Base-by-base conservation (phyloP, 2,329 filamentous ascomycete genomes). In the Penicillium digitatum region DNA sequence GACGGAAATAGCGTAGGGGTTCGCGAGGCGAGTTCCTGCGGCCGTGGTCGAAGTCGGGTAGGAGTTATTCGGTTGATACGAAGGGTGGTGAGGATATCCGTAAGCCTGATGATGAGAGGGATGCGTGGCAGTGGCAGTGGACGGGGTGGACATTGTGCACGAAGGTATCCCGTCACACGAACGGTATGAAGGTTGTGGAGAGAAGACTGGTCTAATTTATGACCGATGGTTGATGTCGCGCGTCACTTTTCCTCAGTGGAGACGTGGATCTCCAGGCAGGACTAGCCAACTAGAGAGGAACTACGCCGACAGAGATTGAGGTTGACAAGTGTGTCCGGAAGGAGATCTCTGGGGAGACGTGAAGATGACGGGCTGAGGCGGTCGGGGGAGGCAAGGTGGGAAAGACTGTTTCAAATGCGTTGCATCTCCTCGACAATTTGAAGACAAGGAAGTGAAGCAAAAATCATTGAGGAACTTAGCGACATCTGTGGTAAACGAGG, bases 131-230 rank as follows among this genome's bases (percentile, higher is more conserved):
- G 87, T 88, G 67, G 86, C 87, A 69, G 86, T 88, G 59, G 88
- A 90, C 64, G 89, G 88, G 65, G 88, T 91, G 80, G 89, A 92
- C 89, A 93, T 92, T 73, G 62, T 72, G 68, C 62, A 67, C 55
- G 51, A 57, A 60, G 55, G 52, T 62, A 58, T 62, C 58, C 61
- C 68, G 65, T 66, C 58, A 66, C 62, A 63, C 59, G 63, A 69
- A 63, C 63, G 61, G 61, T 55, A 57, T 32, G 59, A 55, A 52
- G 48, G 16, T 48, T 31, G 20, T 39, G 44, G 51, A 52, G 57
- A 51, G 57, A 38, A 51, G 53, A 65, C 52, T 56, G 37, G 45
- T 50, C 49, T 48, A 52, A 48, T 42, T 50, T 44, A 32, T 51
- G 27, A 52, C 47, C 55, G 56, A 58, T 54, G 52, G 55, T 48